Conservation (phyloP, 257 asterid genomes). For the Forsythia viridissima region DNA sequence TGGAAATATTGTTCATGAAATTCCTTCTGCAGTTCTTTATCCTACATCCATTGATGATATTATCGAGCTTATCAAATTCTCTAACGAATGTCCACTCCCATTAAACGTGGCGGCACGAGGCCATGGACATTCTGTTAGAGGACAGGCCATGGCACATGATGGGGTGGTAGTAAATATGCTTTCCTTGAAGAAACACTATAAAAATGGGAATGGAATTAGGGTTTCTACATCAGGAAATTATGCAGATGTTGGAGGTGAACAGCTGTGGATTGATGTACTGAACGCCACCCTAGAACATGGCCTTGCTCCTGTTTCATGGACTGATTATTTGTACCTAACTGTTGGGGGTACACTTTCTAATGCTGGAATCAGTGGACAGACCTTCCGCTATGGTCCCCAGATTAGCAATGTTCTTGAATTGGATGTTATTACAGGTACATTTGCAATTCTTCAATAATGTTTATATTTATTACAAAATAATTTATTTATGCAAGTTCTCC, state of each 20-base stretch:
- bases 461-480: too few relatives aligned
- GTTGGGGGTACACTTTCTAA: constrained; percentile 85
- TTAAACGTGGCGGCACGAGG: constrained; percentile 67
- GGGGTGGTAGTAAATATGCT: constrained; percentile 77
- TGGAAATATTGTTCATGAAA: constrained; percentile 53
- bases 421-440: constrained; percentile 67
- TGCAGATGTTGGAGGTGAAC: constrained; percentile 74
- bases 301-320: constrained; percentile 64
- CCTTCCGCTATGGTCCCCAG: constrained; percentile 70
- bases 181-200: constrained; percentile 15
- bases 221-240: constrained; percentile 49
- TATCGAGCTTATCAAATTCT: constrained; percentile 36
- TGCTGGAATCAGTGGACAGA: constrained; percentile 75
- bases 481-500: too few relatives aligned
- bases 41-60: constrained; percentile 59
- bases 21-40: constrained; percentile 54
- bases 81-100: constrained; percentile 44
- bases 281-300: constrained; percentile 40
- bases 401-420: constrained; percentile 65
- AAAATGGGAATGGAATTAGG: constrained; percentile 30
- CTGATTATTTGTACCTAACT: constrained; percentile 64
- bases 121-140: constrained; percentile 70
- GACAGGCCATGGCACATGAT: constrained; percentile 63
- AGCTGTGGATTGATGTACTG: constrained; percentile 70
- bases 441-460: too few relatives aligned